Evolutionary conservation across 2,329 filamentous ascomycete genomes (phyloP).

Genomic region (Fusarium armeniacum): DNA sequence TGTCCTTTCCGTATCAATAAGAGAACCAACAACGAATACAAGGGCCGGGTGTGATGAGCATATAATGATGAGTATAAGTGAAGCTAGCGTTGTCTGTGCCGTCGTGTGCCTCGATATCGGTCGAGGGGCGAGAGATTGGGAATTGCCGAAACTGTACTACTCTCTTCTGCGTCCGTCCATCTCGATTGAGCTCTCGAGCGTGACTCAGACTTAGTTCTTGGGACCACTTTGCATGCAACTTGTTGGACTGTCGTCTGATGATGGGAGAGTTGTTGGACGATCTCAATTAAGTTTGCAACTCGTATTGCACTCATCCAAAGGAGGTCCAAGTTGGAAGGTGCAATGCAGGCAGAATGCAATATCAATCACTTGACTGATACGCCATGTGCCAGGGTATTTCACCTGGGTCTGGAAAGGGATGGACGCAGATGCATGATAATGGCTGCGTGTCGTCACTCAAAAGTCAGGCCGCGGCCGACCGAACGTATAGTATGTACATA

Average conservation of each 20-base stretch:
- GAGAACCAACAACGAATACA: slow-evolving; percentile 29
- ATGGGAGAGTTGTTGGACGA: slow-evolving; percentile 30
- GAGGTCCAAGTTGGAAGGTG: slow-evolving; percentile 40
- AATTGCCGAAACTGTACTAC: slow-evolving; percentile 21
- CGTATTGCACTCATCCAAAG: slow-evolving; percentile 35
- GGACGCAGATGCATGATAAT: slow-evolving; percentile 36
- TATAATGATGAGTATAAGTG: slow-evolving; percentile 6
- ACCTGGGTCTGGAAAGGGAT: slow-evolving; percentile 34
- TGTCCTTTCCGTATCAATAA: slow-evolving; percentile 10
- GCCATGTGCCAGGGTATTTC: slow-evolving; percentile 48
- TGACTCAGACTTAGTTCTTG: slow-evolving; percentile 11
- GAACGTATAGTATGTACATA: slow-evolving; percentile 16
- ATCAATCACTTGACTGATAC: slow-evolving; percentile 52
- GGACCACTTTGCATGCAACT: slow-evolving; percentile 45
- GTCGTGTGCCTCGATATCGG: slow-evolving; percentile 25
- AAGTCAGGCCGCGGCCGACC: slow-evolving; percentile 32
- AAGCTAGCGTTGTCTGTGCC: slow-evolving; percentile 28
- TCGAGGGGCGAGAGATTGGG: slow-evolving; percentile 20
- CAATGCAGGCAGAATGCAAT: slow-evolving; percentile 31
- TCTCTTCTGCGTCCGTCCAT: slow-evolving; percentile 31
- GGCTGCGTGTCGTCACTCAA: slow-evolving; percentile 29
- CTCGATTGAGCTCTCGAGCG: slow-evolving; percentile 28
- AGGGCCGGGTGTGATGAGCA: slow-evolving; percentile 26
- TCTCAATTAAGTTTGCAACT: slow-evolving; percentile 37
- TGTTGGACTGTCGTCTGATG: slow-evolving; percentile 41